These are phyloP conservation scores for Diphasiastrum complanatum DNA, from an alignment of 83 land plant genomes.

Conservation along the genomic window DNA sequence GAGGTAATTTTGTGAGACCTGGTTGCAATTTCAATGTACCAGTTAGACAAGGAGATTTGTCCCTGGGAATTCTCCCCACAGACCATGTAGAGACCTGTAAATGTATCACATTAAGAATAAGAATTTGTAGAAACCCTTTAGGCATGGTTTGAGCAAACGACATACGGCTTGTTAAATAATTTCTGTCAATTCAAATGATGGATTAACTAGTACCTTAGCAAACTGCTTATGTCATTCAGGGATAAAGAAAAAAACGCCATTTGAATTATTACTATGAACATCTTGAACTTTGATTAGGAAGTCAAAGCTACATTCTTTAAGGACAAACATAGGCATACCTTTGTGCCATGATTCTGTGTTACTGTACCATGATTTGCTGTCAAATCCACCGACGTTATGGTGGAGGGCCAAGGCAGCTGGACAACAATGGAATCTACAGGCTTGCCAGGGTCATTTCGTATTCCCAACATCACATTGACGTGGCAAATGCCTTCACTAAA, in stretches of 20 bases:
- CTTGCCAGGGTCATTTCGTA: slow-evolving; percentile 86
- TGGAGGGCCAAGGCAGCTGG: slow-evolving; percentile 67
- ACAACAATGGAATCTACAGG: slow-evolving; percentile 62
- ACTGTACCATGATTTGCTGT: slow-evolving; percentile 88
- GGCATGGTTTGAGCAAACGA: too few relatives aligned
- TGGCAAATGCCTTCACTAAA: slow-evolving; percentile 68
- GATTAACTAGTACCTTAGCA: too few relatives aligned
- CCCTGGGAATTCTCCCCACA: slow-evolving; percentile 79
- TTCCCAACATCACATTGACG: slow-evolving; percentile 73
- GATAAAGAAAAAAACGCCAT: too few relatives aligned
- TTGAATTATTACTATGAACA: too few relatives aligned
- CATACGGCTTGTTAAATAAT: too few relatives aligned
- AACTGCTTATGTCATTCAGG: too few relatives aligned
- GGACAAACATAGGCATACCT: slow-evolving; percentile 46
- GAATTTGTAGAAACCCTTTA: neutral
- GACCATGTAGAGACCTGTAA: slow-evolving; percentile 68
- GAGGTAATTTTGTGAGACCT: slow-evolving; percentile 54
- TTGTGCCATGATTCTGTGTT: slow-evolving; percentile 45
- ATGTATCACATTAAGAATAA: neutral
- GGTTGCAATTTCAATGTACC: slow-evolving; percentile 55
- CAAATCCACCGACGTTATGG: slow-evolving; percentile 66
- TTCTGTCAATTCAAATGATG: too few relatives aligned
- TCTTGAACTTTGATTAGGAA: too few relatives aligned
- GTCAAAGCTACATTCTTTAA: neutral
- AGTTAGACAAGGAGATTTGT: slow-evolving; percentile 74